A percentile compares a stretch with the other conserved stretches of the same genome.
Evolutionary conservation across 768 basidiomycete species (phyloP).

Genomic region (Leccinum uliginosum): DNA sequence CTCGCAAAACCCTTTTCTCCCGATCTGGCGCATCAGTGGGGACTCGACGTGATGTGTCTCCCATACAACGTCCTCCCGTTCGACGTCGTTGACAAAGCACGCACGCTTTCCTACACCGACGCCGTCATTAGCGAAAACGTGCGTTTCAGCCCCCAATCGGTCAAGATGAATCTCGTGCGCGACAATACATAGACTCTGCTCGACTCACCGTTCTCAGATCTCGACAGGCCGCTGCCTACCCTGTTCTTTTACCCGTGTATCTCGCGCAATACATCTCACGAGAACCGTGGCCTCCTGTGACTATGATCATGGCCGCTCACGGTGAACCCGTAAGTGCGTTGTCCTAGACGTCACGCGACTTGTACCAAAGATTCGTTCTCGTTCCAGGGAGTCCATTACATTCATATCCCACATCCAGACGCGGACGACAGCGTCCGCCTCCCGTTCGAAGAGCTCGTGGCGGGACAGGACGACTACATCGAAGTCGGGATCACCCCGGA

Average conservation of each 20-base stretch:
- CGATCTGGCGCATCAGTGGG: conserved; percentile 45
- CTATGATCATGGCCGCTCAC: conserved; percentile 28
- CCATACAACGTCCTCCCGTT: conserved; percentile 57
- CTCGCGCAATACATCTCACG: conserved; percentile 45
- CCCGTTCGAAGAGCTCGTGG: conserved; percentile 22
- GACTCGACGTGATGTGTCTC: conserved; percentile 47
- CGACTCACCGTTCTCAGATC: conserved; percentile 6
- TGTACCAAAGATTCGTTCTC: not conserved
- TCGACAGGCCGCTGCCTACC: conserved; percentile 53
- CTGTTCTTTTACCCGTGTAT: conserved; percentile 62
- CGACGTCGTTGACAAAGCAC: conserved; percentile 37
- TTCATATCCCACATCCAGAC: conserved; percentile 25
- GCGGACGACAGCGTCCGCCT: conserved; percentile 12
- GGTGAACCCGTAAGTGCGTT: conserved; percentile 20
- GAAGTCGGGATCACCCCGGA: conserved; percentile 9
- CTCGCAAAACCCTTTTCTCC: conserved; percentile 45
- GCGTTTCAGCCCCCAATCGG: conserved; percentile 39
- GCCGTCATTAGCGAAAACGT: conserved; percentile 36
- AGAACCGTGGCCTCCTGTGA: conserved; percentile 26
- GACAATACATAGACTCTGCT: not conserved
- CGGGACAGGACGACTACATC: conserved; percentile 22
- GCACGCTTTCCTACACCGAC: conserved; percentile 33
- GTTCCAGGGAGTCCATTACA: conserved; percentile 23
- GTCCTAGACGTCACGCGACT: not conserved
- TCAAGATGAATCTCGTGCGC: conserved; percentile 45